These are phyloP conservation scores for Neofusicoccum sp. DNA, from an alignment of 2,329 filamentous ascomycete species.

Conservation along the genomic window DNA sequence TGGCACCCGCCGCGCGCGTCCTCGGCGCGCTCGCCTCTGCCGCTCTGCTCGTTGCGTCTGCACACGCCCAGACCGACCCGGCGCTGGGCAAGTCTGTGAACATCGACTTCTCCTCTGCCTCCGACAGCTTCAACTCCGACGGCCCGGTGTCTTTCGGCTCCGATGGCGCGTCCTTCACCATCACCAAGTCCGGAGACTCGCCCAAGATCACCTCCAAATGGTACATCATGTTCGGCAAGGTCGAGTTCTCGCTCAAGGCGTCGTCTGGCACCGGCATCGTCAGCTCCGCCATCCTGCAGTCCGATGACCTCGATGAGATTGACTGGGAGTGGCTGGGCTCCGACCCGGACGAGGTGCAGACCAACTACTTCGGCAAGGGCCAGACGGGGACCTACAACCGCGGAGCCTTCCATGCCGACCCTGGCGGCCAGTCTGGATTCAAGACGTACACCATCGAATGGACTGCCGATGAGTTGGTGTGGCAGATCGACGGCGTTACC, in stretches of 20 bases:
- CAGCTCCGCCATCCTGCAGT: constrained; percentile 86
- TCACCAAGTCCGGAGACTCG: constrained; percentile 73
- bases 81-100: constrained; percentile 79
- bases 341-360: constrained; percentile 75
- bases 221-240: constrained; percentile 98
- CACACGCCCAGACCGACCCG: constrained; percentile 56
- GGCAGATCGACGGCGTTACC: constrained; percentile 76
- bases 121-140: constrained; percentile 73
- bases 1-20: constrained; percentile 29
- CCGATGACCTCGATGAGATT: constrained; percentile 90
- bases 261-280: constrained; percentile 90
- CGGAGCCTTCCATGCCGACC: constrained; percentile 71
- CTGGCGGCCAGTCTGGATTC: constrained; percentile 69
- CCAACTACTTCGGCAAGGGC: constrained; percentile 96
- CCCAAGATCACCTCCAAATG: constrained; percentile 86
- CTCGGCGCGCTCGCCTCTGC: constrained; percentile 41
- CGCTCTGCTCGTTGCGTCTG: constrained; percentile 38
- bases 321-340: constrained; percentile 95
- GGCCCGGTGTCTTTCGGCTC: constrained; percentile 70
- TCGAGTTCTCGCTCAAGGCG: constrained; percentile 80
- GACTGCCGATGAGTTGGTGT: constrained; percentile 80
- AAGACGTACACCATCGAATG: constrained; percentile 91
- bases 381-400: constrained; percentile 82
- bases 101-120: constrained; percentile 76
- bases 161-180: constrained; percentile 78